Base-by-base conservation (phyloP, 83 land plant genomes). In the Diphasiastrum complanatum region DNA sequence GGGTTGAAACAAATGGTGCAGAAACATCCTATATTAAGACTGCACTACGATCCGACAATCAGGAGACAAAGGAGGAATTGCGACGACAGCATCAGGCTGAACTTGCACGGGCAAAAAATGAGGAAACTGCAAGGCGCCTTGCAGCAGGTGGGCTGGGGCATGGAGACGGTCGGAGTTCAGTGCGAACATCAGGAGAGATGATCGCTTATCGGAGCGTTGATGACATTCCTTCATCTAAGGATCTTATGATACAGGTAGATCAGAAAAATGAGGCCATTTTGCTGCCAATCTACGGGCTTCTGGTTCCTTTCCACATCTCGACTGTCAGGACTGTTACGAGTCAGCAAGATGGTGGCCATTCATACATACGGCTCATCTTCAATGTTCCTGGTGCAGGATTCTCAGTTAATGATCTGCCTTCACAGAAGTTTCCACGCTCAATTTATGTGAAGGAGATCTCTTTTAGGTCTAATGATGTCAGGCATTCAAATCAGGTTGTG, bases 231-330 rank as follows among this genome's bases (percentile, higher is more conserved):
- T 55, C 53, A 34, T 48, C 76, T 5, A 83, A 72, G 70, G 88
- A 89, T 14, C 67, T 85, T 47, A 74, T 74, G 83, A 91, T 87
- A 57, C 92, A 91, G 62, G 78, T 91, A 51, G 97, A 91, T 73
- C 84, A 81, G 61, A 91, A 73, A 65, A 80, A 82, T 67, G 97
- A 91, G 49, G 89, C 97, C 16, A 62, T 91, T 26, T 77, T 91
- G 23, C 49, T 87, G 37, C 97, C 97, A 5, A 78, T 91, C 3
- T 74, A 84, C 61, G 97, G 97, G 5, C 73, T 76, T 48, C 78
- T 87, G 82, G 90, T 91, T 2, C 95, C 97, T n/a, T 91, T 91
- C 63, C 97, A 91, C 70, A 83, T 91, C 3, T 73, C 95, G 5
- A 82, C 89, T 14, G 68, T 91, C 20, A 84, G 81, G 75, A 87